Evolutionary conservation across 352 stramenopile species (phyloP).

Genomic region (Pythium plurisporium): DNA sequence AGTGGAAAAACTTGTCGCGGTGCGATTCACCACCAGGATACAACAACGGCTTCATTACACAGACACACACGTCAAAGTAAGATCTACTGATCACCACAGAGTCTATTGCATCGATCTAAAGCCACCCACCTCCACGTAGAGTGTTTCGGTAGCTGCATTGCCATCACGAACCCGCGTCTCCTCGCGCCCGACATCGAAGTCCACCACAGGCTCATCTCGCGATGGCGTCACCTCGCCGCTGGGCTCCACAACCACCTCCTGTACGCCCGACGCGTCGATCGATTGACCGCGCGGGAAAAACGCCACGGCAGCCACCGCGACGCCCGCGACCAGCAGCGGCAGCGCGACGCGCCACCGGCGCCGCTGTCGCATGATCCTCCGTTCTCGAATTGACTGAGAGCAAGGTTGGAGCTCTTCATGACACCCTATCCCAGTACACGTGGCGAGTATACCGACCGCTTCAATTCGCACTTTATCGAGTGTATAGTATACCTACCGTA

Average conservation of each 20-base stretch:
- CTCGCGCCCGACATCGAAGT: too few species aligned
- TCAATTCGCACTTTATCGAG: constrained; percentile 10
- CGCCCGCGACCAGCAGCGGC: constrained; percentile 7
- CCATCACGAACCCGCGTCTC: too few species aligned
- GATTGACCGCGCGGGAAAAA: too few species aligned
- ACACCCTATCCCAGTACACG: constrained; percentile 8
- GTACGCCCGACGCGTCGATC: not conserved
- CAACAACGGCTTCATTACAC: not conserved
- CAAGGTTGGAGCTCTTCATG: not conserved
- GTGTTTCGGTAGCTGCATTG: too few species aligned
- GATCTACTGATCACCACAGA: too few species aligned
- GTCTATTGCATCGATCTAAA: too few species aligned
- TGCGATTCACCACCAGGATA: not conserved
- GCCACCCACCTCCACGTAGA: too few species aligned
- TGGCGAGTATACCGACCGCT: not conserved
- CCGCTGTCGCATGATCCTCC: constrained; percentile 2
- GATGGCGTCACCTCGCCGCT: not conserved
- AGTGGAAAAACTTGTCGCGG: constrained; percentile 20
- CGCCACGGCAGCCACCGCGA: constrained; percentile 1
- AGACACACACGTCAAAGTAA: too few species aligned
- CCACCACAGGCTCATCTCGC: too few species aligned
- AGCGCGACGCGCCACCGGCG: constrained; percentile 6
- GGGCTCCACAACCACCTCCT: constrained; percentile 8
- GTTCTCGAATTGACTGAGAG: too few species aligned
- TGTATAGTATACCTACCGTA: constrained; percentile 11